Evolutionary conservation across 1,139 yeast genomes (phyloP).

Genomic region (Suhomyces anneliseae): DNA sequence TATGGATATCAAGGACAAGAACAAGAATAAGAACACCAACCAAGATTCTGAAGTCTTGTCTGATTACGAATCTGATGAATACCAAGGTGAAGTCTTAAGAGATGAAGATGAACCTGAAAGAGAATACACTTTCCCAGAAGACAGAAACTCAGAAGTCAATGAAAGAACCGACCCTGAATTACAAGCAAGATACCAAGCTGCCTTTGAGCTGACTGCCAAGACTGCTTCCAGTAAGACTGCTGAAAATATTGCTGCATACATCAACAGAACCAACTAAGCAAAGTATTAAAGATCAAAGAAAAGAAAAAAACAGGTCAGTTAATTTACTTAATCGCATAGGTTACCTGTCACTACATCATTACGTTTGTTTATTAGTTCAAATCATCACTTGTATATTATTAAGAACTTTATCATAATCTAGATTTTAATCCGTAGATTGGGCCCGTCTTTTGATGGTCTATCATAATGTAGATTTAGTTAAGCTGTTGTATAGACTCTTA

Average conservation of each 20-base stretch:
- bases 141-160: slow-evolving; percentile 61
- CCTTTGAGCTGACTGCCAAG: slow-evolving; percentile 65
- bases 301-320: no score
- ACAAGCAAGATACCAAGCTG: slow-evolving; percentile 70
- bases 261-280: slow-evolving; percentile 24
- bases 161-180: slow-evolving; percentile 51
- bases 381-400: no score
- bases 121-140: slow-evolving; percentile 77
- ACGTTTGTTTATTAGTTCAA: no score
- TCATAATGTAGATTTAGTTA: no score
- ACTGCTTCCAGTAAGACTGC: slow-evolving; percentile 64
- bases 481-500: no score
- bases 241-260: slow-evolving; percentile 67
- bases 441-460: no score
- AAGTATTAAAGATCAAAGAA: no score
- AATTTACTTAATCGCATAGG: no score
- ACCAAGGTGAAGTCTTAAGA: slow-evolving; percentile 60
- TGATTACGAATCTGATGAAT: slow-evolving; percentile 60
- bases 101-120: slow-evolving; percentile 67
- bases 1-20: slow-evolving; percentile 57
- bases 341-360: no score
- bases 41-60: slow-evolving; percentile 67
- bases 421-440: no score
- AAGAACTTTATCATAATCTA: no score
- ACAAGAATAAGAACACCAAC: slow-evolving; percentile 14